Base-by-base conservation (phyloP, 2,329 filamentous ascomycete species). In the Fusarium clavum region DNA sequence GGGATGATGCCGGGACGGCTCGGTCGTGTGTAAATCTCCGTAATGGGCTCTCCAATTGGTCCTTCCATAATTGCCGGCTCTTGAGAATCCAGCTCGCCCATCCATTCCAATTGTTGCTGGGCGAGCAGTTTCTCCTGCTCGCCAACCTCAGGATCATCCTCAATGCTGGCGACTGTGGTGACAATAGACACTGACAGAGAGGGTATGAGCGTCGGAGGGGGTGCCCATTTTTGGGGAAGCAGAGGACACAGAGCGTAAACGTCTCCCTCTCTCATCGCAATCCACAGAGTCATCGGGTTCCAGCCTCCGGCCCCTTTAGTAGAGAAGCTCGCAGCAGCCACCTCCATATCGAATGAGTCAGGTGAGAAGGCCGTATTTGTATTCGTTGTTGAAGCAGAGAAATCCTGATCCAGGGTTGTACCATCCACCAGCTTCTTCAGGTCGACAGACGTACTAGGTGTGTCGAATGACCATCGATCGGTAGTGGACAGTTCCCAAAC, bases 261-360 rank as follows among this genome's bases (percentile, higher is more conserved):
- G 76, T 98, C 94, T 6, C 96, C 96, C 64, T 94, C 92, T 40
- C 90, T 89, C 92, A 98, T 99, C n/a, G 94, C 94, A 54, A 98
- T 84, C 93, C 95, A 99, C 13, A 99, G 85, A 1, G 96, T 98
- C 92, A 98, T 98, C 12, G 94, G 90, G 10, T 94, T 92, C 96
- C 96, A 99, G 57, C 94, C 94, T 16, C 94, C 95, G 9, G 88
- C 87, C 38, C 84, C 85, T 69, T 86, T 85, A 14, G 83, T 83
- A 38, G 86, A 84, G 81, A 99, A 99, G 77, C 90, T 93, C 53
- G 94, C 94, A 3, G 94, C 91, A 6, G 94, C 94, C 24, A 97
- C 94, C 76, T 98, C 93, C 91, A 99, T 97, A 77, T 98, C 94
- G 63, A 97, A 91, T 3, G 88, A 89, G 78, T 98, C 94, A 0